A percentile compares a stretch with the other conserved stretches of the same genome.
These are phyloP conservation scores for Hammondia hammondi DNA, from an alignment of 169 alveolate genomes.

Conservation along the genomic window DNA sequence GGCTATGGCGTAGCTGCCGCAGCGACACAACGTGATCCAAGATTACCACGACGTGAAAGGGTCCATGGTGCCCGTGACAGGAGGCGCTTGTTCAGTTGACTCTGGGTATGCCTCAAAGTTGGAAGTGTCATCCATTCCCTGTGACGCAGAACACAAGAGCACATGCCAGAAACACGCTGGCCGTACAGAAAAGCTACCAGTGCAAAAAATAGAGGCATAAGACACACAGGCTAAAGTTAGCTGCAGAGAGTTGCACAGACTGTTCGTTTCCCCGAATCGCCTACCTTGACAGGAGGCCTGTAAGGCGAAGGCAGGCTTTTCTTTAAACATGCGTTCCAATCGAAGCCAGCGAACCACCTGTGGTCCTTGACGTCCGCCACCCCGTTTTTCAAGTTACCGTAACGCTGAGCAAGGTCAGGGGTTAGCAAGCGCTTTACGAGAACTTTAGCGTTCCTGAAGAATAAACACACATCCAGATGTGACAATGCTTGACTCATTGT, in stretches of 20 bases:
- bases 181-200: background rate
- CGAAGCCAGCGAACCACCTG: slow-evolving; percentile 85
- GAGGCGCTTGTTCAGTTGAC: slow-evolving; percentile 84
- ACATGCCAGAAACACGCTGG: background rate
- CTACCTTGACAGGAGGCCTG: slow-evolving; percentile 79
- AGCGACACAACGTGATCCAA: background rate
- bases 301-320: slow-evolving; percentile 78
- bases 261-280: slow-evolving; percentile 58
- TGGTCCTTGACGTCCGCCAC: slow-evolving; percentile 90
- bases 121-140: slow-evolving; percentile 79
- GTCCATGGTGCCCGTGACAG: slow-evolving; percentile 84
- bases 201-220: background rate
- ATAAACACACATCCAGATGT: background rate
- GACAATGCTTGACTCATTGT: too few relatives aligned
- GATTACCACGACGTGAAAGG: slow-evolving; percentile 90
- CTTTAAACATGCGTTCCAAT: slow-evolving; percentile 77
- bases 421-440: slow-evolving; percentile 88
- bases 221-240: background rate
- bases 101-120: slow-evolving; percentile 89
- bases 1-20: background rate
- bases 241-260: background rate
- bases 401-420: slow-evolving; percentile 90
- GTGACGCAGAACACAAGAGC: background rate
- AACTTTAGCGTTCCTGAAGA: slow-evolving; percentile 86
- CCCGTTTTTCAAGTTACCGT: slow-evolving; percentile 88